Percentiles rank a stretch among this genome's conserved stretches.
phyloP scores from a whole-genome alignment of 2,329 filamentous ascomycete species.

The Venturia oleaginea region DNA sequence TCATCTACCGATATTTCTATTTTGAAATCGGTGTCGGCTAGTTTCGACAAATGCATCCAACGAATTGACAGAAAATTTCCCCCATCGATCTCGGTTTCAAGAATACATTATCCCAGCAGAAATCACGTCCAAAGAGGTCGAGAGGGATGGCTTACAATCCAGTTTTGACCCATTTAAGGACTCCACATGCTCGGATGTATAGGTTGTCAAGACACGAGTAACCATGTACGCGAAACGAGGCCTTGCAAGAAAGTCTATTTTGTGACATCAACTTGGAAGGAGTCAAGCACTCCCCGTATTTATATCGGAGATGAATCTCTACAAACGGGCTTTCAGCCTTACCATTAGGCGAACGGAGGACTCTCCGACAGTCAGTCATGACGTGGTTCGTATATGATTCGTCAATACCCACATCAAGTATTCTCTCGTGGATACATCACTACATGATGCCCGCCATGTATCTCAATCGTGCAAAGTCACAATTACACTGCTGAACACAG shows the following conservation, averaged over 20 bases:
- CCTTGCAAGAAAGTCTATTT: background rate
- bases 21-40: too few relatives aligned
- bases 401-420: background rate
- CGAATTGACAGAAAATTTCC: too few relatives aligned
- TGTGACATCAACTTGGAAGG: background rate
- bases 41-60: too few relatives aligned
- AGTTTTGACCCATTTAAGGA: too few relatives aligned
- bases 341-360: background rate
- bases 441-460: background rate
- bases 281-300: background rate
- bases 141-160: too few relatives aligned
- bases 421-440: background rate
- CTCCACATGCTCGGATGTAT: too few relatives aligned
- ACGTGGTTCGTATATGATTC: background rate
- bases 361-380: background rate
- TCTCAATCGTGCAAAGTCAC: background rate
- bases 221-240: background rate
- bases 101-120: too few relatives aligned
- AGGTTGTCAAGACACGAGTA: background rate
- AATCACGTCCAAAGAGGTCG: too few relatives aligned
- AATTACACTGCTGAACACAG: too few relatives aligned
- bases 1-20: too few relatives aligned
- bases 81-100: too few relatives aligned
- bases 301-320: background rate
- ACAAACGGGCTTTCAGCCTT: background rate